These are phyloP conservation scores for Coprinopsis marcescibilis DNA, from an alignment of 768 basidiomycete species.

Conservation along the genomic window DNA sequence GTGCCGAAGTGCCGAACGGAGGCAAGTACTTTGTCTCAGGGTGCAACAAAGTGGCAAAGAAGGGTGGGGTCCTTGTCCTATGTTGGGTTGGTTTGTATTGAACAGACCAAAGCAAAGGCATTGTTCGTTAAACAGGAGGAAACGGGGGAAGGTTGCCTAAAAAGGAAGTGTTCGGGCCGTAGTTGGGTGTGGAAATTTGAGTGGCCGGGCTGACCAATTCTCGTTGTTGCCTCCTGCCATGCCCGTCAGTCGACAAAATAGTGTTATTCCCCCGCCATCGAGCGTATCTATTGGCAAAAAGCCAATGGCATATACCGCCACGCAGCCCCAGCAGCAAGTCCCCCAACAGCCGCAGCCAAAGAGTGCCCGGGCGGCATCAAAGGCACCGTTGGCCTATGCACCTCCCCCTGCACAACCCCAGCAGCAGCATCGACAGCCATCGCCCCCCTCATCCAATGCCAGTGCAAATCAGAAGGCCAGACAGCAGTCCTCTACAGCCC, in stretches of 20 bases:
- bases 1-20: background rate
- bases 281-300: slow-evolving; percentile 90
- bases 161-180: background rate
- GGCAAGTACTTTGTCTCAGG: background rate
- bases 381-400: slow-evolving; percentile 37
- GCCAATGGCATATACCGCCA: slow-evolving; percentile 73
- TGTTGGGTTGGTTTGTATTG: no score
- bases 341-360: slow-evolving; percentile 20
- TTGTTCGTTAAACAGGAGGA: background rate
- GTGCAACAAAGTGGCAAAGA: no score
- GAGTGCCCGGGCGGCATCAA: slow-evolving; percentile 43
- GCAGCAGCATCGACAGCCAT: slow-evolving; percentile 38
- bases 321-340: slow-evolving; percentile 20
- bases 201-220: slow-evolving; percentile 30
- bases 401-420: slow-evolving; percentile 25
- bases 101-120: no score
- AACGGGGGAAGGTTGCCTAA: background rate
- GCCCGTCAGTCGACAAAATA: slow-evolving; percentile 31
- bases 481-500: slow-evolving; percentile 32
- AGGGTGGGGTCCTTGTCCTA: no score
- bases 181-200: slow-evolving; percentile 16
- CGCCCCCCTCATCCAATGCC: slow-evolving; percentile 42
- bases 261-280: slow-evolving; percentile 46
- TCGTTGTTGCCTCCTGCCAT: slow-evolving; percentile 31
- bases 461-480: slow-evolving; percentile 22